These are phyloP conservation scores for Pistacia atlantica DNA, from an alignment of 345 rosid genomes.

Conservation along the genomic window DNA sequence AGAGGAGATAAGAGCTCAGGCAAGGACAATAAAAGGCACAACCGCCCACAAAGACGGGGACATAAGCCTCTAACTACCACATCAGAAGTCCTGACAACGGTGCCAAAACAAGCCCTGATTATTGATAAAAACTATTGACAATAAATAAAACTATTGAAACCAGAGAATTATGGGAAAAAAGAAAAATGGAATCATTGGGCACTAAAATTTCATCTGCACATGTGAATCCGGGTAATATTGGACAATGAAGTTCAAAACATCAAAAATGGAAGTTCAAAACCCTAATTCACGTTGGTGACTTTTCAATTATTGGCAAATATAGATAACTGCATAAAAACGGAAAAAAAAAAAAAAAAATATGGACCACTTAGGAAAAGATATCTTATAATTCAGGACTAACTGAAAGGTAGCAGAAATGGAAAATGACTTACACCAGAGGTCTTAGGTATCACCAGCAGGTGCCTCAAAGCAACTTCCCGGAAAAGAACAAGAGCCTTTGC, in stretches of 20 bases:
- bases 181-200: background rate
- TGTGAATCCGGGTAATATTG: background rate
- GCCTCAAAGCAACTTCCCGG: slow-evolving; percentile 86
- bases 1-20: background rate
- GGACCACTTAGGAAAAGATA: too few species aligned
- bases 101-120: background rate
- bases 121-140: background rate
- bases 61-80: background rate
- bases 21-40: background rate
- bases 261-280: background rate
- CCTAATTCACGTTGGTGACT: background rate
- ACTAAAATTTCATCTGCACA: background rate
- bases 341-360: too few species aligned
- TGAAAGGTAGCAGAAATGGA: too few species aligned
- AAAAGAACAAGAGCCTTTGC: slow-evolving; percentile 87
- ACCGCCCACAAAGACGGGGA: background rate
- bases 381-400: too few species aligned
- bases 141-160: background rate
- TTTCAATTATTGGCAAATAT: background rate
- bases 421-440: slow-evolving; percentile 55
- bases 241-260: background rate
- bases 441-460: slow-evolving; percentile 83
- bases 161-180: background rate
- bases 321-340: background rate
- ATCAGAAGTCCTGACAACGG: background rate